Evolutionary conservation across 495 filamentous ascomycete genomes (phyloP), one percentile per base, ranked within the genome.

Genomic region (Aspergillus indologenus): DNA sequence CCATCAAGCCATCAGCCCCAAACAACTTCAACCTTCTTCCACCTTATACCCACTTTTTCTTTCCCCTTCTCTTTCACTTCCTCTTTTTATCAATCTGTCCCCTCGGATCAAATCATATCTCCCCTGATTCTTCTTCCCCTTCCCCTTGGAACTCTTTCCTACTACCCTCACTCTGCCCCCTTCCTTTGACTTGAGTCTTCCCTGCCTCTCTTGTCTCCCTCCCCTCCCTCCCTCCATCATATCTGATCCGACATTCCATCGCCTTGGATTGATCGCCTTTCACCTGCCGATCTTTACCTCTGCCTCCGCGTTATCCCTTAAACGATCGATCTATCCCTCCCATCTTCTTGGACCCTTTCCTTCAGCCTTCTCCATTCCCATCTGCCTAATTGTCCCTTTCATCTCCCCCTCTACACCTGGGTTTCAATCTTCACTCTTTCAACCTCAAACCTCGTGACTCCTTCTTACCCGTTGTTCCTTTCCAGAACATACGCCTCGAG

Each of bases 211-310:
- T 57, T 48, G 17, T 21, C 7, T 42, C 54, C 24, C 21, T 42
- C 18, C 22, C 18, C 19, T 43, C 23, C 43, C 45, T 51, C 54
- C 56, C 56, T 45, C 34, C 59, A 63, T 63, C 60, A 61, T 67
- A 67, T 67, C 65, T 67, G 61, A 67, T 67, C 65, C 60, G 60
- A 63, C 54, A 24, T 50, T 65, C 54, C 50, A 47, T 60, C 45
- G 48, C 55, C 46, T 54, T 57, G 54, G 15, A 61, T 61, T 62
- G 63, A 65, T 62, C 60, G 54, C 31, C 63, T 40, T 49, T 23
- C 46, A 34, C n/a, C 54, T 54, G 64, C 61, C 58, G 59, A 64
- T 61, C 60, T 51, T 62, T 61, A 26, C 57, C 18, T 56, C 53
- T 22, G 51, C 54, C 43, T 45, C 34, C n/a, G 23, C 48, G 23